A percentile compares a stretch with the other conserved stretches of the same genome.
phyloP scores from a whole-genome alignment of 371 early-diverging fungal species.

The Rhizopus delemar region DNA sequence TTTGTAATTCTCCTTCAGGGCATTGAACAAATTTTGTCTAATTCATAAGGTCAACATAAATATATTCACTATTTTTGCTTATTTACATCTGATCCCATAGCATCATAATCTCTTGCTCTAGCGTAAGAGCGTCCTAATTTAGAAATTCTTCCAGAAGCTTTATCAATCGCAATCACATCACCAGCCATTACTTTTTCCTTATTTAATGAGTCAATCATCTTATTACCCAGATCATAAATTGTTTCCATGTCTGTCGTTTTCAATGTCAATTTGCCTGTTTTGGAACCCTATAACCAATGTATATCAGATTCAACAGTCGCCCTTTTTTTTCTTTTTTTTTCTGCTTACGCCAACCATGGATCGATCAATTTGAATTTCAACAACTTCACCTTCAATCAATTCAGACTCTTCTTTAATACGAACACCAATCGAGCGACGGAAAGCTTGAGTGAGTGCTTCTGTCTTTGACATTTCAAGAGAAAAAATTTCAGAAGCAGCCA shows the following conservation, averaged over 20 bases:
- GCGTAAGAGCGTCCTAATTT: conserved; percentile 94
- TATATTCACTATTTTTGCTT: background rate
- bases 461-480: conserved; percentile 98
- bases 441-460: conserved; percentile 97
- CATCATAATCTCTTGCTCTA: conserved; percentile 95
- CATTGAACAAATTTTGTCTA: conserved; percentile 96
- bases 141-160: conserved; percentile 96
- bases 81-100: conserved; percentile 89
- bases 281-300: conserved; percentile 60
- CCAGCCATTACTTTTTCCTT: conserved; percentile 98
- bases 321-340: background rate
- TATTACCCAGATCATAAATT: conserved; percentile 96
- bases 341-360: conserved; percentile 81
- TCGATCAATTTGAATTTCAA: conserved; percentile 95
- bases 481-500: conserved; percentile 97
- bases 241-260: conserved; percentile 99
- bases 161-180: conserved; percentile 98
- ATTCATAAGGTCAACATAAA: background rate
- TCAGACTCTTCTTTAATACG: conserved; percentile 98
- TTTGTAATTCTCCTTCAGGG: conserved; percentile 99
- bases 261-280: conserved; percentile 95
- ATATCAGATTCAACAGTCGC: no score
- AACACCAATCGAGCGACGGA: conserved; percentile 95
- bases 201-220: conserved; percentile 96
- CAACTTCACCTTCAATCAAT: conserved; percentile 99